Conservation (phyloP, 768 basidiomycete species). For the Boletellus ananiceps region DNA sequence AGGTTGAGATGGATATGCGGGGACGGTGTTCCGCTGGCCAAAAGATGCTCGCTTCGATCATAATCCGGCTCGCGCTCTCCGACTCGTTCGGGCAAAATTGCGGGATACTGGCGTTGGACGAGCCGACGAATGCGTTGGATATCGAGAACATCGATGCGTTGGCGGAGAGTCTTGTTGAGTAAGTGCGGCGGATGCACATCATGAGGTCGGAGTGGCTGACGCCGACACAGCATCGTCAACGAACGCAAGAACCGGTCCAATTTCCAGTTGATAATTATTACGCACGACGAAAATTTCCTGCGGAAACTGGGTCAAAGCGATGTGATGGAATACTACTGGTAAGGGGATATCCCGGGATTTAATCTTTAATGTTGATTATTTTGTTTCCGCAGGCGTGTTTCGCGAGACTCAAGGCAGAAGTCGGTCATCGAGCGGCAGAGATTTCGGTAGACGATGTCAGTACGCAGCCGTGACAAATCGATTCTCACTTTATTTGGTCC, state of each 20-base stretch:
- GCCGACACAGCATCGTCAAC: slow-evolving; percentile 77
- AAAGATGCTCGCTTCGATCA: slow-evolving; percentile 97
- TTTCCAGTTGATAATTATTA: slow-evolving; percentile 96
- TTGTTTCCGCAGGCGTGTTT: slow-evolving; percentile 64
- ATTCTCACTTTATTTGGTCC: background rate
- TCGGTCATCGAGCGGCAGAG: slow-evolving; percentile 70
- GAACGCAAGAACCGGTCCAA: slow-evolving; percentile 86
- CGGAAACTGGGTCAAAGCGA: slow-evolving; percentile 83
- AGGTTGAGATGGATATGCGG: slow-evolving; percentile 99
- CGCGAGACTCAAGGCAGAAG: slow-evolving; percentile 65
- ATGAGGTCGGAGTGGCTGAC: background rate
- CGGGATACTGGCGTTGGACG: slow-evolving; percentile 94
- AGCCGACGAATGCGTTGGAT: slow-evolving; percentile 97
- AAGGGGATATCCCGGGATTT: background rate
- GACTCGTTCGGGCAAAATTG: slow-evolving; percentile 98
- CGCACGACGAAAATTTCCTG: slow-evolving; percentile 95
- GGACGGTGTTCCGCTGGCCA: slow-evolving; percentile 98
- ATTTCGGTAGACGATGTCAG: slow-evolving; percentile 44
- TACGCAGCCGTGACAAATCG: no score
- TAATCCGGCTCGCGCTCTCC: slow-evolving; percentile 93
- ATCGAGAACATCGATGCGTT: slow-evolving; percentile 94
- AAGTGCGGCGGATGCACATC: slow-evolving; percentile 29
- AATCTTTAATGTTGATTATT: background rate
- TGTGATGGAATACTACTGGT: slow-evolving; percentile 97
- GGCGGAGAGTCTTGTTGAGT: slow-evolving; percentile 90